Percentiles rank a stretch among this genome's conserved stretches.
These are phyloP conservation scores for Zygosaccharomyces rouxii DNA, from an alignment of 805 yeast species.

Conservation along the genomic window DNA sequence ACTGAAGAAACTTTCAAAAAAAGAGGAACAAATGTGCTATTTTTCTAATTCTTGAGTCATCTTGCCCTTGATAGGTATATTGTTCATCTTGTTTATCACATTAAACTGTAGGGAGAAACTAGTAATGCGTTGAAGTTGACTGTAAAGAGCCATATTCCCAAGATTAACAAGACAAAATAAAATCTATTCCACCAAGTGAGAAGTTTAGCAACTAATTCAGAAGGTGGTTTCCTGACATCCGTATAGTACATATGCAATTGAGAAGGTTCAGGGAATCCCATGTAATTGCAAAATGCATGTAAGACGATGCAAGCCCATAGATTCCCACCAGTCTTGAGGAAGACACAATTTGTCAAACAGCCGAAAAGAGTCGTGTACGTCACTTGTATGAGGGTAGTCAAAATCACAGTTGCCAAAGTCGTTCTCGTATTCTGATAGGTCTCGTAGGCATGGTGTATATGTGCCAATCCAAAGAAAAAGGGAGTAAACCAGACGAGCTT, in stretches of 20 bases:
- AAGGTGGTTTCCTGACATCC: slow-evolving; percentile 10
- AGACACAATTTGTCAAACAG: slow-evolving; percentile 30
- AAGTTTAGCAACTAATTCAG: slow-evolving; percentile 8
- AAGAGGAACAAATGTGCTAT: too few species aligned
- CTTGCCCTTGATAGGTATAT: not conserved
- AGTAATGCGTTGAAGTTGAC: slow-evolving; percentile 9
- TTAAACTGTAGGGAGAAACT: slow-evolving; percentile 1
- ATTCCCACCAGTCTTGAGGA: slow-evolving; percentile 29
- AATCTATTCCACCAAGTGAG: slow-evolving; percentile 24
- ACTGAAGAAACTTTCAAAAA: too few species aligned
- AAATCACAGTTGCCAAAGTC: slow-evolving; percentile 14
- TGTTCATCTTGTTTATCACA: not conserved
- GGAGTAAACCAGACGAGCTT: slow-evolving; percentile 25
- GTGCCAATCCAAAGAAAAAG: slow-evolving; percentile 35
- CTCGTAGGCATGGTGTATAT: slow-evolving; percentile 35
- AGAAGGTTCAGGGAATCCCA: slow-evolving; percentile 34
- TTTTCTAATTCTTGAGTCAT: too few species aligned
- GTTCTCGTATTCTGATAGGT: slow-evolving; percentile 18
- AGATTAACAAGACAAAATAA: slow-evolving; percentile 19
- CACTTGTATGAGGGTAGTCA: slow-evolving; percentile 25
- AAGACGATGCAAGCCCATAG: slow-evolving; percentile 29
- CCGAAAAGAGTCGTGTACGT: slow-evolving; percentile 34
- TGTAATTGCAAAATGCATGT: slow-evolving; percentile 32
- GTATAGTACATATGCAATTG: slow-evolving; percentile 17
- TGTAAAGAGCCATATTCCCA: slow-evolving; percentile 23